A percentile compares a stretch with the other conserved stretches of the same genome.
These are phyloP conservation scores for Silene coronaria DNA, from an alignment of 179 eudicot species.

Conservation along the genomic window DNA sequence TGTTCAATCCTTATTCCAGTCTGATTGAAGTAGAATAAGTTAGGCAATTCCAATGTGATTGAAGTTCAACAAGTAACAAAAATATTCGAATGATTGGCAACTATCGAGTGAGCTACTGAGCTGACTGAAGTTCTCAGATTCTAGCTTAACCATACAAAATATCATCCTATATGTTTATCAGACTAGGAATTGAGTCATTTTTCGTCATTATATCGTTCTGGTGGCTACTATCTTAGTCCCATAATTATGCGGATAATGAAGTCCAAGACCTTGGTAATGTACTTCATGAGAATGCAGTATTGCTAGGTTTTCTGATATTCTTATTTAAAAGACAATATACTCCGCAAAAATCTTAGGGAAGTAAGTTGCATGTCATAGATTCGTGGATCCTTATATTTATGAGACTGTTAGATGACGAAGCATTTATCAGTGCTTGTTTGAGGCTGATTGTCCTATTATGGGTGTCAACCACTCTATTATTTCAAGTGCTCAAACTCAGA, in stretches of 20 bases:
- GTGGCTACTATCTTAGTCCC: not conserved
- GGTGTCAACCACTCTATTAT: not conserved
- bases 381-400: not conserved
- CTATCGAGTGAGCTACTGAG: not conserved
- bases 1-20: not conserved
- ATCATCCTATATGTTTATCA: not conserved
- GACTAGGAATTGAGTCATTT: no score
- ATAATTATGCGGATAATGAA: not conserved
- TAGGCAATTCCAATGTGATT: not conserved
- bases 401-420: not conserved
- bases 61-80: not conserved
- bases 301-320: not conserved
- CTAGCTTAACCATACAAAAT: slow-evolving; percentile 6
- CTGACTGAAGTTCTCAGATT: slow-evolving; percentile 2
- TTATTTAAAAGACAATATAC: not conserved
- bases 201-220: not conserved
- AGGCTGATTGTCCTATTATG: not conserved
- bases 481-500: not conserved
- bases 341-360: not conserved
- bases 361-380: not conserved
- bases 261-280: not conserved
- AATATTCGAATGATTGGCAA: not conserved
- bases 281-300: not conserved
- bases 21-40: not conserved
- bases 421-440: not conserved